These are phyloP conservation scores for Candida fluviatilis DNA, from an alignment of 805 yeast genomes.

Conservation along the genomic window DNA sequence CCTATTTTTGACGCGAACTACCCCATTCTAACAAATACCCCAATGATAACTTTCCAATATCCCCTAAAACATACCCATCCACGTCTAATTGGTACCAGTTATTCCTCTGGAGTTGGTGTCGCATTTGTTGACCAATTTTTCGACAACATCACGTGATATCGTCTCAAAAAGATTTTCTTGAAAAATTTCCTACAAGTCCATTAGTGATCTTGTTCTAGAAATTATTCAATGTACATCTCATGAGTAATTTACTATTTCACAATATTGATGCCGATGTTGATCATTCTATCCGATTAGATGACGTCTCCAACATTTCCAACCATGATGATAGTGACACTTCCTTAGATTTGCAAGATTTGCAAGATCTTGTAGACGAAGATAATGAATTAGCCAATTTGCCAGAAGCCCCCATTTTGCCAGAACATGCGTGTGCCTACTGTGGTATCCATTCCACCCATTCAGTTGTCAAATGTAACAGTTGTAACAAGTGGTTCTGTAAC, in stretches of 20 bases:
- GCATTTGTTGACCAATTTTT: too few species aligned
- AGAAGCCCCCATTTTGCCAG: slow-evolving; percentile 8
- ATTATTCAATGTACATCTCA: slow-evolving; percentile 5
- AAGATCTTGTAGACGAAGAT: slow-evolving; percentile 10
- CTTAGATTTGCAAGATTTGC: slow-evolving; percentile 5
- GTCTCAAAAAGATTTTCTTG: too few species aligned
- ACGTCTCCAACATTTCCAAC: slow-evolving; percentile 3
- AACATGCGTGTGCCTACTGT: slow-evolving; percentile 59
- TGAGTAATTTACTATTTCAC: slow-evolving; percentile 22
- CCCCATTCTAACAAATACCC: too few species aligned
- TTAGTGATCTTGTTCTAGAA: neutral
- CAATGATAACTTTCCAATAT: too few species aligned
- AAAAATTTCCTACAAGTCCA: neutral
- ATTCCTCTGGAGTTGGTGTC: too few species aligned
- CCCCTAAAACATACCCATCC: too few species aligned
- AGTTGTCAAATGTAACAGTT: slow-evolving; percentile 71
- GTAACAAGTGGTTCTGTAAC: slow-evolving; percentile 90
- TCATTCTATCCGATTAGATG: slow-evolving; percentile 3
- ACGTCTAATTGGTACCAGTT: too few species aligned
- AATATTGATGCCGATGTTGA: slow-evolving; percentile 12
- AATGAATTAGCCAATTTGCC: neutral
- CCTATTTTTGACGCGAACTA: too few species aligned
- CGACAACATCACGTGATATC: neutral
- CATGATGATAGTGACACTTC: slow-evolving; percentile 3
- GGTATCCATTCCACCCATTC: slow-evolving; percentile 61